Evolutionary conservation across 2,329 filamentous ascomycete species (phyloP).

Genomic region (Aspergillus aculeatinus): DNA sequence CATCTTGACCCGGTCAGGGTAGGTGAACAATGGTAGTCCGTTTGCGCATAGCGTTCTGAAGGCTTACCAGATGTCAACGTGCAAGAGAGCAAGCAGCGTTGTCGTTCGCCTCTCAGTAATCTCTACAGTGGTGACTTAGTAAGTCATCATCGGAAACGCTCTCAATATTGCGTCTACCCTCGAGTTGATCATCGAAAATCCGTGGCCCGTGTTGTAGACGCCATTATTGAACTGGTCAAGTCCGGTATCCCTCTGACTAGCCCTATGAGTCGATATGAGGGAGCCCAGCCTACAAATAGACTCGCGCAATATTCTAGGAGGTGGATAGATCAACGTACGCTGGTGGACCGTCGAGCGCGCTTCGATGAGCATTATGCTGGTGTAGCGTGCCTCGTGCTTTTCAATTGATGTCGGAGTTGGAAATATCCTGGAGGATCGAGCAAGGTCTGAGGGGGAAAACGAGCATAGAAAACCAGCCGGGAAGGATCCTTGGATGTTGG

Average conservation of each 20-base stretch:
- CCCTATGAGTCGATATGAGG: neutral
- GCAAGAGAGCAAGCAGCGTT: too few species aligned
- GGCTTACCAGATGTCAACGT: too few species aligned
- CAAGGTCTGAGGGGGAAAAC: neutral
- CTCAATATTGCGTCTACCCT: neutral
- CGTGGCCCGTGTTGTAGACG: conserved; percentile 22
- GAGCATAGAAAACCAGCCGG: neutral
- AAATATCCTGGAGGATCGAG: neutral
- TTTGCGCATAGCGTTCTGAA: too few species aligned
- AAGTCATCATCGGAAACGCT: conserved; percentile 1
- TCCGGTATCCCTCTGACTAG: neutral
- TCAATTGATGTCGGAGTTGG: neutral
- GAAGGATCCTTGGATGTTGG: conserved; percentile 2
- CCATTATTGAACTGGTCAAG: neutral
- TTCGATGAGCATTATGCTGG: too few species aligned
- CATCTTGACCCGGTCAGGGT: too few species aligned
- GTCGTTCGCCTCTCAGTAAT: neutral
- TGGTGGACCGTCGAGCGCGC: too few species aligned
- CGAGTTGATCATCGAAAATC: conserved; percentile 17
- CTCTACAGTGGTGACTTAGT: neutral
- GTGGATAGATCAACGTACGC: too few species aligned
- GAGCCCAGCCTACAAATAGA: neutral
- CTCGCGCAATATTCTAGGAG: too few species aligned
- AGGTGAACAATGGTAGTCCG: too few species aligned
- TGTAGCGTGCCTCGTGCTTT: neutral